Percentiles rank a stretch among this genome's conserved stretches.
Evolutionary conservation across 2,329 filamentous ascomycete genomes (phyloP).

Genomic region (Phyllachora maydis): DNA sequence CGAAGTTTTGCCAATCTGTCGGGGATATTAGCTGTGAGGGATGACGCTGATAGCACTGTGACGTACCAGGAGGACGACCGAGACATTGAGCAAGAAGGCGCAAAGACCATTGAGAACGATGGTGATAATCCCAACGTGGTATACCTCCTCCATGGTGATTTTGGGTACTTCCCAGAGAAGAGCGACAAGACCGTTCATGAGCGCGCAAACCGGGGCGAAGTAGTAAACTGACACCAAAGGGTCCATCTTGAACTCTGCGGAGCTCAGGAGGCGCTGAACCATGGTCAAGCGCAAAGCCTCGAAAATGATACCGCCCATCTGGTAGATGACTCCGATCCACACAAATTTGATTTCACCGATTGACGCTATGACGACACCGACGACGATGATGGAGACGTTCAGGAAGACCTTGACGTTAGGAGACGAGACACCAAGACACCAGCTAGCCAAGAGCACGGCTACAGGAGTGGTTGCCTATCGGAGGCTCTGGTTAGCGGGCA

Average conservation of each 20-base stretch:
- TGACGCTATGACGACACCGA: slow-evolving; percentile 87
- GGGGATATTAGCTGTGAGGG: slow-evolving; percentile 11
- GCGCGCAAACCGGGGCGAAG: slow-evolving; percentile 66
- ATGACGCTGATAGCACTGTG: too few relatives aligned
- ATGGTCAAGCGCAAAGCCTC: slow-evolving; percentile 69
- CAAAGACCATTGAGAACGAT: slow-evolving; percentile 59
- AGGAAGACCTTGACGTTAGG: slow-evolving; percentile 72
- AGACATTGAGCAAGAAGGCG: slow-evolving; percentile 68
- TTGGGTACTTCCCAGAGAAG: slow-evolving; percentile 54
- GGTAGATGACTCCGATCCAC: slow-evolving; percentile 58
- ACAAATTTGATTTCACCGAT: slow-evolving; percentile 92
- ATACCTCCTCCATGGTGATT: slow-evolving; percentile 48
- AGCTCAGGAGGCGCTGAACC: slow-evolving; percentile 67
- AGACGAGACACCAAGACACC: slow-evolving; percentile 66
- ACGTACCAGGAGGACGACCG: slow-evolving; percentile 68
- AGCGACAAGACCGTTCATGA: slow-evolving; percentile 59
- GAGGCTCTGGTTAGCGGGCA: slow-evolving; percentile 1
- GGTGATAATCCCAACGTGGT: slow-evolving; percentile 50
- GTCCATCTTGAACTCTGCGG: slow-evolving; percentile 80
- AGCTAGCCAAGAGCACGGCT: slow-evolving; percentile 74
- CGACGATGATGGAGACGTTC: slow-evolving; percentile 86
- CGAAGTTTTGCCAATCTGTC: slow-evolving; percentile 69
- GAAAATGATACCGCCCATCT: slow-evolving; percentile 59
- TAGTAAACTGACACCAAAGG: slow-evolving; percentile 78
- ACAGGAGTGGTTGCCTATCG: slow-evolving; percentile 86